Percentiles rank a stretch among this genome's conserved stretches.
Evolutionary conservation across 2,329 filamentous ascomycete species (phyloP).

Genomic region (Trichoderma afroharzianum): DNA sequence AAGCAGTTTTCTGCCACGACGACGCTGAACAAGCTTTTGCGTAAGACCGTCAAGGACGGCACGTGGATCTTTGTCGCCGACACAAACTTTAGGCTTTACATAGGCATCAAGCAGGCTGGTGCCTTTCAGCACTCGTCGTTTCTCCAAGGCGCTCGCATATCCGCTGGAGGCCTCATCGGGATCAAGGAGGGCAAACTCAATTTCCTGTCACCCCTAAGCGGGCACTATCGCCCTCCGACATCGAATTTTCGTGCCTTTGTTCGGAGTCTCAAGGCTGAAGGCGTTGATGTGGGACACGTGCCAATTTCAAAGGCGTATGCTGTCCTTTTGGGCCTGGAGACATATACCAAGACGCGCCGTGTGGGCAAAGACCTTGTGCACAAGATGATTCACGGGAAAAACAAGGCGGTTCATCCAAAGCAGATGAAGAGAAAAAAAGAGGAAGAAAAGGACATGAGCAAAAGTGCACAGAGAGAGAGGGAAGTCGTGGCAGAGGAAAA

Average conservation of each 20-base stretch:
- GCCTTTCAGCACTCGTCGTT: slow-evolving; percentile 92
- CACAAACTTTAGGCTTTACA: slow-evolving; percentile 78
- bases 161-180: slow-evolving; percentile 79
- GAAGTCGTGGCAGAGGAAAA: slow-evolving; percentile 39
- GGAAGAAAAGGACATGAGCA: slow-evolving; percentile 56
- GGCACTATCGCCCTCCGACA: slow-evolving; percentile 82
- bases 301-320: slow-evolving; percentile 79
- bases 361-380: slow-evolving; percentile 55
- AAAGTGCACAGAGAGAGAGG: slow-evolving; percentile 54
- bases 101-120: slow-evolving; percentile 85
- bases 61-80: slow-evolving; percentile 95
- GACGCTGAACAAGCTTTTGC: slow-evolving; percentile 73
- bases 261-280: slow-evolving; percentile 64
- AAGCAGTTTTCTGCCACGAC: slow-evolving; percentile 67
- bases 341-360: slow-evolving; percentile 66
- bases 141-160: slow-evolving; percentile 75
- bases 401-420: slow-evolving; percentile 60
- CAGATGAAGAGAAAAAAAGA: slow-evolving; percentile 55
- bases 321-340: slow-evolving; percentile 76
- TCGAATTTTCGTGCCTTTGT: slow-evolving; percentile 82
- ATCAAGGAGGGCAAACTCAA: slow-evolving; percentile 77
- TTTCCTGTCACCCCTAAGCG: slow-evolving; percentile 66
- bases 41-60: slow-evolving; percentile 76
- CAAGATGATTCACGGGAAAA: slow-evolving; percentile 50
- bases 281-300: slow-evolving; percentile 75